Evolutionary conservation across 2,329 filamentous ascomycete species (phyloP).

Genomic region (Cryphonectria carpinicola): DNA sequence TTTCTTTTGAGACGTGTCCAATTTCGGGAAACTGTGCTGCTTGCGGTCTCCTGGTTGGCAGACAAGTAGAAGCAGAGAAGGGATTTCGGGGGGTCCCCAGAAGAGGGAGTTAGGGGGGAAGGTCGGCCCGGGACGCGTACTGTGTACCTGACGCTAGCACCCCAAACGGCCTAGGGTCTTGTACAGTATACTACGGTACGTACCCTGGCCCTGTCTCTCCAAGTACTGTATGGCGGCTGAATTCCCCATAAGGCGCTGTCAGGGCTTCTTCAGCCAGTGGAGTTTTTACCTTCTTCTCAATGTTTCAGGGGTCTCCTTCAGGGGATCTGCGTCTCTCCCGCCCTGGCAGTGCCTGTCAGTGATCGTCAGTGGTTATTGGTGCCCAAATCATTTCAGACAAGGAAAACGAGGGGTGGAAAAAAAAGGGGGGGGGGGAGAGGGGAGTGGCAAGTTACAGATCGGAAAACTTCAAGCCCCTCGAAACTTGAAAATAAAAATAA

Average conservation of each 20-base stretch:
- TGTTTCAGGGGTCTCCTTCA: background rate
- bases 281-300: background rate
- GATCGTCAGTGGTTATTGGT: background rate
- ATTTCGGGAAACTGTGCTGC: slow-evolving; percentile 22
- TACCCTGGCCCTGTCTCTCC: background rate
- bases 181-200: background rate
- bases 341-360: background rate
- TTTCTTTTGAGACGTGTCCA: slow-evolving; percentile 26
- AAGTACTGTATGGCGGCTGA: background rate
- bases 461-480: too few species aligned
- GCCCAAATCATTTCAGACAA: background rate
- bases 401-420: background rate
- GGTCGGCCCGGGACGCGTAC: slow-evolving; percentile 10
- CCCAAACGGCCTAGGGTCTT: background rate
- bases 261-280: background rate
- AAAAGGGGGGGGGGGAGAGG: background rate
- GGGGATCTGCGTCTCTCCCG: background rate
- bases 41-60: background rate
- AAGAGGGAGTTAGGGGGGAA: background rate
- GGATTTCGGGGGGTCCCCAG: background rate
- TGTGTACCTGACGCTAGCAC: slow-evolving; percentile 15
- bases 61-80: background rate
- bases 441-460: background rate
- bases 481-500: too few species aligned
- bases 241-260: background rate